Percentiles rank a stretch among this genome's conserved stretches.
phyloP scores from a whole-genome alignment of 129 eudicot genomes.

The Pittosporum tobira region DNA sequence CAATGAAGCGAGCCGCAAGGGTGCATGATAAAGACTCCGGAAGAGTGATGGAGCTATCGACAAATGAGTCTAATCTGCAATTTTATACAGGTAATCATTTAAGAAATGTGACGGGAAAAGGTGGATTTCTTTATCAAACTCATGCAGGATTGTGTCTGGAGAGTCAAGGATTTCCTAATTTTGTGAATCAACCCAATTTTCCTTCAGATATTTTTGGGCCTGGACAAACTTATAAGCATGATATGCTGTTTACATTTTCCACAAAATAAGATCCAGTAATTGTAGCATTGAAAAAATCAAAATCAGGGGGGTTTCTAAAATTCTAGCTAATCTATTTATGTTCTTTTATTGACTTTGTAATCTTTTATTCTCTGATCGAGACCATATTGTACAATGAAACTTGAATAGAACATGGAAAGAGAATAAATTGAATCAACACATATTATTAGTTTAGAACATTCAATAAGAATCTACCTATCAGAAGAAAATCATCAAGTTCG shows the following conservation, averaged over 20 bases:
- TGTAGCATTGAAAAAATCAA: too few species aligned
- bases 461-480: too few species aligned
- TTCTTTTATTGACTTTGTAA: too few species aligned
- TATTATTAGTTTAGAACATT: too few species aligned
- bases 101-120: conserved; percentile 55
- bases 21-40: conserved; percentile 52
- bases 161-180: conserved; percentile 87
- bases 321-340: too few species aligned
- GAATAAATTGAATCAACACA: too few species aligned
- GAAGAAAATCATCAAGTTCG: too few species aligned
- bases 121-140: conserved; percentile 50
- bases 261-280: too few species aligned
- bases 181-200: conserved; percentile 77
- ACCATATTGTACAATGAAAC: too few species aligned
- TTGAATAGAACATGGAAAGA: too few species aligned
- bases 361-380: too few species aligned
- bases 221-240: conserved; percentile 53
- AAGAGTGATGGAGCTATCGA: conserved; percentile 41
- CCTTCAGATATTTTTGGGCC: conserved; percentile 67
- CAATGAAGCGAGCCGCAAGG: conserved; percentile 48
- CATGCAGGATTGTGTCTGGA: conserved; percentile 77
- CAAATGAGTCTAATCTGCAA: conserved; percentile 64
- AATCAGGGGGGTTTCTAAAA: too few species aligned
- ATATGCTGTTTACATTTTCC: conserved; percentile 53
- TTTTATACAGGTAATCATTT: conserved; percentile 63